A percentile compares a stretch with the other conserved stretches of the same genome.
These are phyloP conservation scores for Leishmania amazonensis DNA, from an alignment of 208 protist species.

Conservation along the genomic window DNA sequence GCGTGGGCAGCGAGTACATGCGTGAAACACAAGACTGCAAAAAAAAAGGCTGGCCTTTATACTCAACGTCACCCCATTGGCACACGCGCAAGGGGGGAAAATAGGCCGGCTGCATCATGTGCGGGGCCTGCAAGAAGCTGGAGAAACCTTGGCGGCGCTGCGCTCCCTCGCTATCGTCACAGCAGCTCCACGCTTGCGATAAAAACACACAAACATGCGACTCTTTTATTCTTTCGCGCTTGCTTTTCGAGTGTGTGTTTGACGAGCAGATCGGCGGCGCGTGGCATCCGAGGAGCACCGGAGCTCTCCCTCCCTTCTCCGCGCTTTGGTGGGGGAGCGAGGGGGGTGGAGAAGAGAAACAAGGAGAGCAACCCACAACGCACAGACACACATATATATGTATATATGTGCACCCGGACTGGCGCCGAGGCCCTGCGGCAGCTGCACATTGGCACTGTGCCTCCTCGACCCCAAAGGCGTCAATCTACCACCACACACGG, in stretches of 20 bases:
- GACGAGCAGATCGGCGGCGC: neutral
- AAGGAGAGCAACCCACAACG: neutral
- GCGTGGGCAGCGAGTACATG: neutral
- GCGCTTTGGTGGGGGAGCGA: neutral
- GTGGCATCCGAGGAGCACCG: neutral
- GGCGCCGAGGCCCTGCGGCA: neutral
- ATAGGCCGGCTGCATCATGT: neutral
- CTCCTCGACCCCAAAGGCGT: neutral
- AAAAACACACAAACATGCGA: neutral
- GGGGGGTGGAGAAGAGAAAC: neutral
- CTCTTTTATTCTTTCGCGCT: neutral
- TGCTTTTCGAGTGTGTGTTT: too few species aligned
- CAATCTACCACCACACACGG: conserved; percentile 63
- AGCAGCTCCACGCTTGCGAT: neutral
- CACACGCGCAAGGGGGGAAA: neutral
- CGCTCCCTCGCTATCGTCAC: neutral
- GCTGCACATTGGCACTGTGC: neutral
- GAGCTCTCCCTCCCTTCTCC: neutral
- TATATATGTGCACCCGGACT: neutral
- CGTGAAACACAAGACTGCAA: neutral
- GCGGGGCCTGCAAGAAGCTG: neutral
- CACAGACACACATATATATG: neutral
- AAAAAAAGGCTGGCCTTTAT: neutral
- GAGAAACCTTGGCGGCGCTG: neutral
- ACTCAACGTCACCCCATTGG: neutral